Evolutionary conservation across 768 basidiomycete genomes (phyloP).

Genomic region (Mycena chlorophos): DNA sequence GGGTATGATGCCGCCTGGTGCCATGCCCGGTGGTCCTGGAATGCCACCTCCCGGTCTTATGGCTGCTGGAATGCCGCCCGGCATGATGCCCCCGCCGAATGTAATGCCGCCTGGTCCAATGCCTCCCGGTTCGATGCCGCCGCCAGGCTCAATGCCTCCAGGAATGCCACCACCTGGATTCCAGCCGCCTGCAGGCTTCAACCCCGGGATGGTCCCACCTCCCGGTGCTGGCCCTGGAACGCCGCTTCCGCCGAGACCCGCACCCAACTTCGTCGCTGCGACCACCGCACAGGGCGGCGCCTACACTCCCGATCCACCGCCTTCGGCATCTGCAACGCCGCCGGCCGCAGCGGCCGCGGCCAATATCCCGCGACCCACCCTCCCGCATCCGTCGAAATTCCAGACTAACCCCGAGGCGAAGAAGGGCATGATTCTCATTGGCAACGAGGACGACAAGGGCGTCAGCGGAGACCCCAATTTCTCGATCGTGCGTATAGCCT

Average conservation of each 20-base stretch:
- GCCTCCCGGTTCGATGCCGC: constrained; percentile 5
- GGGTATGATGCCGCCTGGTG: constrained; percentile 42
- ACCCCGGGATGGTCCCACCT: constrained; percentile 29
- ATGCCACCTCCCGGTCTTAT: constrained; percentile 55
- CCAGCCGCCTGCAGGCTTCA: not conserved
- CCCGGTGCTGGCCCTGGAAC: constrained; percentile 40
- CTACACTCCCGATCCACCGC: constrained; percentile 11
- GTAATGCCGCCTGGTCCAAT: constrained; percentile 56
- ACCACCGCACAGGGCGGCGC: constrained; percentile 22
- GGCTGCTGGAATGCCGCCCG: constrained; percentile 22
- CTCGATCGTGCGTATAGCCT: constrained; percentile 58
- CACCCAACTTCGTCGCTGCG: constrained; percentile 23
- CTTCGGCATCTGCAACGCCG: constrained; percentile 13
- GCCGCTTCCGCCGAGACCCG: constrained; percentile 28
- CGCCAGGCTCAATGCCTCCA: constrained; percentile 27
- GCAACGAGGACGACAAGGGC: constrained; percentile 31
- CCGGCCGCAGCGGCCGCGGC: no score
- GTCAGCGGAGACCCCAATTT: constrained; percentile 64
- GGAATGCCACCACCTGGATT: constrained; percentile 45
- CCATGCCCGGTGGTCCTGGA: constrained; percentile 17
- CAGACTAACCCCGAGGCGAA: constrained; percentile 77
- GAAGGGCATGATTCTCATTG: constrained; percentile 74
- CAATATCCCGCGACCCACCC: constrained; percentile 32
- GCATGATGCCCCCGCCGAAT: constrained; percentile 41
- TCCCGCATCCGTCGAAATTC: constrained; percentile 58